These are phyloP conservation scores for Gloeopeniophorella convolvens DNA, from an alignment of 768 basidiomycete genomes.

Conservation along the genomic window DNA sequence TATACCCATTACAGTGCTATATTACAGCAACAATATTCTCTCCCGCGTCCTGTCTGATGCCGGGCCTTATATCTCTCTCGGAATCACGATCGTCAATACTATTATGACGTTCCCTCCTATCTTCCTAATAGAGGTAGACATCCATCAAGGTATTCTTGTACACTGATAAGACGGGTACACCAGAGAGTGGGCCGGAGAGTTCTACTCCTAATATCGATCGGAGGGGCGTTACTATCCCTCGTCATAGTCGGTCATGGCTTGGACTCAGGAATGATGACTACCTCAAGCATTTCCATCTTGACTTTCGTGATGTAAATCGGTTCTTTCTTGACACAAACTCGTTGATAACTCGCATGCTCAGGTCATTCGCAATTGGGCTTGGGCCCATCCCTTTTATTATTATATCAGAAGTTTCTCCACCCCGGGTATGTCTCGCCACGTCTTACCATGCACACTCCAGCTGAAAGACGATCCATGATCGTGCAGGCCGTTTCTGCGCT, in stretches of 20 bases:
- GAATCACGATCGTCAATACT: conserved; percentile 80
- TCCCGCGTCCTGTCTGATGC: conserved; percentile 70
- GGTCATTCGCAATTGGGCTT: conserved; percentile 84
- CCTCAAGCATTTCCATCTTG: conserved; percentile 70
- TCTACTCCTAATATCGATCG: conserved; percentile 59
- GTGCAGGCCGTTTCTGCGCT: conserved; percentile 26
- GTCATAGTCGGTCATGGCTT: conserved; percentile 65
- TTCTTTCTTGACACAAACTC: background rate
- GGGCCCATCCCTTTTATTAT: conserved; percentile 93
- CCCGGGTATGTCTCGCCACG: conserved; percentile 45
- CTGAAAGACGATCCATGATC: no score
- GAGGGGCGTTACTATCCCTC: conserved; percentile 61
- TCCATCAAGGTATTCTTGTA: background rate
- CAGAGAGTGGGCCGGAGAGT: conserved; percentile 70
- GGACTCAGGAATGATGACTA: conserved; percentile 46
- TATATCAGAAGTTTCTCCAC: conserved; percentile 82
- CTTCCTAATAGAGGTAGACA: conserved; percentile 73
- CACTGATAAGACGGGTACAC: background rate
- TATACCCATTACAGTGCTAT: conserved; percentile 51
- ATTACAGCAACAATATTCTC: conserved; percentile 87
- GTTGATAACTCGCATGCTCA: conserved; percentile 24
- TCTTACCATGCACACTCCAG: background rate
- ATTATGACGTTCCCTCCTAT: conserved; percentile 82
- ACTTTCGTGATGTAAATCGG: conserved; percentile 68
- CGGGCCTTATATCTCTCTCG: conserved; percentile 78